Evolutionary conservation across 192 early-diverging fungal species (phyloP).

Genomic region (Lobulomyces angularis): DNA sequence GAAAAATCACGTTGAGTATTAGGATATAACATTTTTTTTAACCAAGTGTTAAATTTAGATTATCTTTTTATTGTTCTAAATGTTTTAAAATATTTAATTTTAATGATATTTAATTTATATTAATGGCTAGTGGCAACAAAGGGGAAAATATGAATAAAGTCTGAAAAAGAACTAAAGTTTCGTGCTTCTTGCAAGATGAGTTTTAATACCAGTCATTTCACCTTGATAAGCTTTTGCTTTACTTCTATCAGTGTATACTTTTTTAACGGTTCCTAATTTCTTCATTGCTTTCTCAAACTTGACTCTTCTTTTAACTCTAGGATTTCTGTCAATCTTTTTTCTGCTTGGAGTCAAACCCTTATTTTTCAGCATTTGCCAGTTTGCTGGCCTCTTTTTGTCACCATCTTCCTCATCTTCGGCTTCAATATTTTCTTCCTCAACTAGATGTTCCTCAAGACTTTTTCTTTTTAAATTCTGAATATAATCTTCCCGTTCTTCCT

Average conservation of each 20-base stretch:
- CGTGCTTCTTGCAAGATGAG: conserved; percentile 65
- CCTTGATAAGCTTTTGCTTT: conserved; percentile 68
- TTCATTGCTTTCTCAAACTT: conserved; percentile 85
- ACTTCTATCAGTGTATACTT: conserved; percentile 52
- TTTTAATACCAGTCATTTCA: conserved; percentile 90
- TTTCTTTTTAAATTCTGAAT: too few relatives aligned
- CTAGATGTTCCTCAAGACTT: conserved; percentile 8
- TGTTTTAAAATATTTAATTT: too few relatives aligned
- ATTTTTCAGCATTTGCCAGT: conserved; percentile 88
- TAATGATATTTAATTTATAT: too few relatives aligned
- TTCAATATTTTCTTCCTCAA: conserved; percentile 6
- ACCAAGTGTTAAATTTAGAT: too few relatives aligned
- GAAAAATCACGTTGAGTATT: too few relatives aligned
- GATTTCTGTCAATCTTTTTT: conserved; percentile 85
- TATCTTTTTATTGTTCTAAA: too few relatives aligned
- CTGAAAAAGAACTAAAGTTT: too few relatives aligned
- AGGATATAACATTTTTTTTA: too few relatives aligned
- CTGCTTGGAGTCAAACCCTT: conserved; percentile 86
- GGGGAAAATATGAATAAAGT: too few relatives aligned
- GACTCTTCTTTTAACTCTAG: conserved; percentile 81
- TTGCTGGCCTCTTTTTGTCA: conserved; percentile 59
- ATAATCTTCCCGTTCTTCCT: too few relatives aligned
- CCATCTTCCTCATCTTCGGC: conserved; percentile 5
- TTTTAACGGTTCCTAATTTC: conserved; percentile 68
- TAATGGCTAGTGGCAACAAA: too few relatives aligned